Base-by-base conservation (phyloP, 2,329 filamentous ascomycete species). In the Aspergillus piperis region DNA sequence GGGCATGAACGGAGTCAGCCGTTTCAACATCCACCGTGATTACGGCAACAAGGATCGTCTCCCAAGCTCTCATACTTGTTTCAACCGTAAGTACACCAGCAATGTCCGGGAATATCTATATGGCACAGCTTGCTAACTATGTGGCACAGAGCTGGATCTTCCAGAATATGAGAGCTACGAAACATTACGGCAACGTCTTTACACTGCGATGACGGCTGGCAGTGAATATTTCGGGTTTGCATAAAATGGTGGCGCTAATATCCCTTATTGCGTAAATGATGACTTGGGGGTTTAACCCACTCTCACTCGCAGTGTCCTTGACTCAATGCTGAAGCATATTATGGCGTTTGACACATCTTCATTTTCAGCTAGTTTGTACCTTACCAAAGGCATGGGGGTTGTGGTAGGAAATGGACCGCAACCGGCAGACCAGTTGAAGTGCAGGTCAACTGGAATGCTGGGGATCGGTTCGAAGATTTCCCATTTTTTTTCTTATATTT, bases 121-220 rank as follows among this genome's bases (percentile, higher is more conserved):
- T 54, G 36, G 10, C 21, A 57, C n/a, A 21, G 17, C 42, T 59
- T 58, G 57, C 78, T 83, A 71, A 84, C 69, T 55, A 48, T 27
- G 5, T 47, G 59, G 49, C 56, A 62, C 76, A 96, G 92, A 99
- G 82, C 91, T 99, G 74, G 95, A 99, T 81, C 86, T 99, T 68
- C 95, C 95, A 44, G 95, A 99, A 80, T 99, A 99, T 74, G 95
- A 98, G 72, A 96, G 88, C 75, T 99, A 99, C 78, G 95, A 99
- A 71, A 84, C 86, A 68, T 86, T 99, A 63, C 88, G 95, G 64
- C 88, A 90, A 70, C 92, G 95, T 74, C 80, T 99, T 62, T 88
- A 96, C 77, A 98, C 93, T 68, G 95, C 95, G 64, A 97, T 99
- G 77, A 99, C 95, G n/a, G 89, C 93, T 67, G 95, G 95, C 68